These are phyloP conservation scores for Aspergillus pseudoterreus DNA, from an alignment of 2,329 filamentous ascomycete species.

Conservation along the genomic window DNA sequence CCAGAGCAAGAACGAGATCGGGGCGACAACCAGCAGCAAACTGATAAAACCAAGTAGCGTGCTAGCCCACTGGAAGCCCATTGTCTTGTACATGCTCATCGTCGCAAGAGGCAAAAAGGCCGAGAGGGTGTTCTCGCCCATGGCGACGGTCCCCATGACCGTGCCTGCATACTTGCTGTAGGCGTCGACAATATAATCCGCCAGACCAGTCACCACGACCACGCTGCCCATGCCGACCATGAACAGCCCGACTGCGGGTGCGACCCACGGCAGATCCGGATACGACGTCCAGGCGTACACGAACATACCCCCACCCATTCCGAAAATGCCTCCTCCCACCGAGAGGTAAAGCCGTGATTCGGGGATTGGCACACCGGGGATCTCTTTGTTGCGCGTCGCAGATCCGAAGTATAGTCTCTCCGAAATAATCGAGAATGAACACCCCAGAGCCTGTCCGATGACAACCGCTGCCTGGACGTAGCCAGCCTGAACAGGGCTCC, in stretches of 20 bases:
- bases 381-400: conserved; percentile 35
- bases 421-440: conserved; percentile 30
- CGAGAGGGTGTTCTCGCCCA: conserved; percentile 43
- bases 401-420: conserved; percentile 22
- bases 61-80: conserved; percentile 41
- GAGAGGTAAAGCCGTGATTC: conserved; percentile 42
- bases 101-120: conserved; percentile 43
- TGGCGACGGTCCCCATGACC: conserved; percentile 43
- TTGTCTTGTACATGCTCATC: conserved; percentile 30
- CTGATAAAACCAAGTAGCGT: conserved; percentile 39
- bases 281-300: conserved; percentile 33
- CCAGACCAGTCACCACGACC: conserved; percentile 43
- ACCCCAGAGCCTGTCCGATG: conserved; percentile 39
- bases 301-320: conserved; percentile 33
- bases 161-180: conserved; percentile 48
- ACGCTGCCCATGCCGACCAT: conserved; percentile 41
- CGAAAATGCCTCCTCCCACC: conserved; percentile 29
- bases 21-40: conserved; percentile 29
- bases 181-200: conserved; percentile 47
- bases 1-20: conserved; percentile 34
- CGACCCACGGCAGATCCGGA: conserved; percentile 28
- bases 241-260: conserved; percentile 28
- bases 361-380: conserved; percentile 38
- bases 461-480: conserved; percentile 40
- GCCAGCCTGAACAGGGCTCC: conserved; percentile 27